Base-by-base conservation (phyloP, 2,329 filamentous ascomycete genomes). In the Didymella pomorum region DNA sequence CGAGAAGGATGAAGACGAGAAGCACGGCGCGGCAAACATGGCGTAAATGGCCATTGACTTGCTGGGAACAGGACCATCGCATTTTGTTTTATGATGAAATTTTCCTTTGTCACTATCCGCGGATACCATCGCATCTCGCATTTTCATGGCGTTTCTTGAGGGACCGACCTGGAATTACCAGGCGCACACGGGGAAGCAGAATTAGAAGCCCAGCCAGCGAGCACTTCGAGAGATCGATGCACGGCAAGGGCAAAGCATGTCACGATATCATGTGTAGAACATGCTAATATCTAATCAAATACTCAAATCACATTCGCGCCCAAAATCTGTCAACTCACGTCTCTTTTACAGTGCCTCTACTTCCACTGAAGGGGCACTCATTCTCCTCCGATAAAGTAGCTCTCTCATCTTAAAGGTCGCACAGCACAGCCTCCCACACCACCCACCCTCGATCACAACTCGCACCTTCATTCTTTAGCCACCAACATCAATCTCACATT, bases 1-100 rank as follows among this genome's bases (percentile, higher is more conserved):
- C 59, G 79, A 80, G 28, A 69, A 65, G 18, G 78, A 82, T 58
- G 73, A 70, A 21, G 78, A 83, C 20, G 72, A 70, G 49, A 74
- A 75, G 64, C 66, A 64, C 48, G 68, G 68, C 48, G 67, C 56
- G 2, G 65, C 67, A 48, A 65, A 63, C 51, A 68, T 70, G 59
- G 71, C 68, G 37, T 74, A 63, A 59, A 31, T 20, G 12, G 44
- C 29, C 29, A n/a, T n/a, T 8, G 26, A 49, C 45, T 50, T 55
- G 56, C 51, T 47, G 56, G 56, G 43, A 21, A 23, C 51, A 54
- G 56, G 56, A 31, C 11, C 51, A 39, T 33, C 18, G 46, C 35
- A 20, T 58, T 33, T 55, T 47, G 16, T 26, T 52, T 60, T 43
- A 45, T 55, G 47, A 60, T 52, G 52, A 56, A 31, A 25, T 14